Percentiles rank a stretch among this genome's conserved stretches.
These are phyloP conservation scores for Teratosphaeriaceae sp. DNA, from an alignment of 2,329 filamentous ascomycete genomes.

Conservation along the genomic window DNA sequence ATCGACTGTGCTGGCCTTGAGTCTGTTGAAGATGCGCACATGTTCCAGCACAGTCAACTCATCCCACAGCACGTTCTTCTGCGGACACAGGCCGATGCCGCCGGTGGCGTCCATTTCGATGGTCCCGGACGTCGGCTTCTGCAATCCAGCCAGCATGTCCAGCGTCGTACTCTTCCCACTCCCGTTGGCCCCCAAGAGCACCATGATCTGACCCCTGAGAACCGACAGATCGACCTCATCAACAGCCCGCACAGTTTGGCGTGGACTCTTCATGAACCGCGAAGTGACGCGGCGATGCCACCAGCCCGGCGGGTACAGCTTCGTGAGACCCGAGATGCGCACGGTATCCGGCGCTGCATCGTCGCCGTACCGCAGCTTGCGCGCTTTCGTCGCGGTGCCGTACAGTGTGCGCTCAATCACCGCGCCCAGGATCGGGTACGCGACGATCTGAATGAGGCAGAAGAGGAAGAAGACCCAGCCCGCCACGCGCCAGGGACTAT, in stretches of 20 bases:
- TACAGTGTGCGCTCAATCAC: slow-evolving; percentile 68
- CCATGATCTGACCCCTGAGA: slow-evolving; percentile 73
- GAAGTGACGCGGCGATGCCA: slow-evolving; percentile 45
- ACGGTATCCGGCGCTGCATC: slow-evolving; percentile 48
- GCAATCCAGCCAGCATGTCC: slow-evolving; percentile 78
- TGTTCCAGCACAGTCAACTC: slow-evolving; percentile 82
- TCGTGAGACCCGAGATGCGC: slow-evolving; percentile 65
- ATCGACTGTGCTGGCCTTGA: slow-evolving; percentile 65
- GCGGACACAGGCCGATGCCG: slow-evolving; percentile 79
- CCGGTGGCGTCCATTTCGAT: slow-evolving; percentile 73
- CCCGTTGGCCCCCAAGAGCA: slow-evolving; percentile 81
- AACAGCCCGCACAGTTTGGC: slow-evolving; percentile 72
- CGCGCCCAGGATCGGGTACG: slow-evolving; percentile 69
- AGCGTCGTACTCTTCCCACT: slow-evolving; percentile 87
- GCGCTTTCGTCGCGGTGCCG: slow-evolving; percentile 58
- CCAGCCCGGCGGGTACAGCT: slow-evolving; percentile 65
- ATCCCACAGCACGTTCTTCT: slow-evolving; percentile 93
- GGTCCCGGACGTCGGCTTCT: slow-evolving; percentile 65
- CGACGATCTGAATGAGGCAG: slow-evolving; percentile 67
- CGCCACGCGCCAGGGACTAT: slow-evolving; percentile 53
- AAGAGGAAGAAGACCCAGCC: slow-evolving; percentile 75
- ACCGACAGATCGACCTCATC: slow-evolving; percentile 65
- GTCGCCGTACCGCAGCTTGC: slow-evolving; percentile 34
- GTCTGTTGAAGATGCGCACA: slow-evolving; percentile 70
- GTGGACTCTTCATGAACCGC: slow-evolving; percentile 42